Conservation (phyloP, 768 basidiomycete genomes). For the Tylopilus felleus region DNA sequence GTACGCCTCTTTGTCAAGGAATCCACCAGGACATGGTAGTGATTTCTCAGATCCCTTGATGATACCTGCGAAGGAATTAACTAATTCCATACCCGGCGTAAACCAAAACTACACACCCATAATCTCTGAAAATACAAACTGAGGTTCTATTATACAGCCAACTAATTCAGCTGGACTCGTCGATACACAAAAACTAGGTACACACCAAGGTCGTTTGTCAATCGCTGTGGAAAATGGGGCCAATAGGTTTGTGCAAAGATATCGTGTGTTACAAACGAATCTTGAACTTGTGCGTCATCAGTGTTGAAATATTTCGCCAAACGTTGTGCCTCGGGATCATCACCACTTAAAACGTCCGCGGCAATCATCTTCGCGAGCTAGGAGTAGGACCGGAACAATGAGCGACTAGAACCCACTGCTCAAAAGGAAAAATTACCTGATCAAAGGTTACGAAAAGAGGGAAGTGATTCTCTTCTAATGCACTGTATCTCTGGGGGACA, state of each 20-base stretch:
- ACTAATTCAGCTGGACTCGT: not conserved
- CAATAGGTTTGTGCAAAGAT: slow-evolving; percentile 53
- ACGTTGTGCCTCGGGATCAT: slow-evolving; percentile 1
- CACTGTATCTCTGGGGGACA: slow-evolving; percentile 49
- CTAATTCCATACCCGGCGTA: not conserved
- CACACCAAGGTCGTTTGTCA: slow-evolving; percentile 53
- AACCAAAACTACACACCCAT: slow-evolving; percentile 42
- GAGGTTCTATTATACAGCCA: slow-evolving; percentile 47
- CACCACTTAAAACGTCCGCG: slow-evolving; percentile 14
- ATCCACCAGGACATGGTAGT: slow-evolving; percentile 31
- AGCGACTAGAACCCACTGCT: not conserved
- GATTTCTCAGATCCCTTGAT: slow-evolving; percentile 68
- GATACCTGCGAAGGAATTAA: slow-evolving; percentile 38
- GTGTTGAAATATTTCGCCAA: slow-evolving; percentile 13
- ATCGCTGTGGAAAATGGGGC: slow-evolving; percentile 51
- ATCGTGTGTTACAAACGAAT: slow-evolving; percentile 41
- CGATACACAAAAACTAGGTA: not conserved
- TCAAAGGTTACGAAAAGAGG: slow-evolving; percentile 70
- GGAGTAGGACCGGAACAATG: not conserved
- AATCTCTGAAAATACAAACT: slow-evolving; percentile 61
- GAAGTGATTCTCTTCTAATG: slow-evolving; percentile 57
- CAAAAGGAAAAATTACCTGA: slow-evolving; percentile 36
- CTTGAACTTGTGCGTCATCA: slow-evolving; percentile 16
- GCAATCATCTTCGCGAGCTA: slow-evolving; percentile 29
- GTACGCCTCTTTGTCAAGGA: slow-evolving; percentile 47